Evolutionary conservation across 225 moss, liverwort and hornwort species (phyloP).

Genomic region (Physcomitrium patens): DNA sequence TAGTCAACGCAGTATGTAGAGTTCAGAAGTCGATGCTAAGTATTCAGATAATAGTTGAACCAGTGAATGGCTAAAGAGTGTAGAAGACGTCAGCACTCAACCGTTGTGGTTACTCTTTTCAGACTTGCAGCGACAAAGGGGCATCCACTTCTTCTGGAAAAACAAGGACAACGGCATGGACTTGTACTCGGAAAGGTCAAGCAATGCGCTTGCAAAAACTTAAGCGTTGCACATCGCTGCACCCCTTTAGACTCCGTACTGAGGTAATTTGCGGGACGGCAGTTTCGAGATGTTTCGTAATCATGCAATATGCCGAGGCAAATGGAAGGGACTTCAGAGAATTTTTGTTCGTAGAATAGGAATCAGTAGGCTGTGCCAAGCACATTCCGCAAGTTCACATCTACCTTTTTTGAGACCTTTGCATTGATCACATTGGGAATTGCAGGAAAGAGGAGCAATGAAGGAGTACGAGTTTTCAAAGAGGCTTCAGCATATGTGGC

Average conservation of each 20-base stretch:
- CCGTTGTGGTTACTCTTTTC: background rate
- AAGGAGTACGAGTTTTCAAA: constrained; percentile 72
- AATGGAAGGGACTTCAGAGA: background rate
- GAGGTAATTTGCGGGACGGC: constrained; percentile 50
- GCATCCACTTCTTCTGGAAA: constrained; percentile 45
- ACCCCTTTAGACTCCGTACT: constrained; percentile 82
- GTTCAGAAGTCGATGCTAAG: no score
- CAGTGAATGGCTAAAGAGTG: no score
- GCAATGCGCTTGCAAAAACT: constrained; percentile 35
- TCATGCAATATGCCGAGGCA: background rate
- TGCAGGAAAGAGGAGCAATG: constrained; percentile 87
- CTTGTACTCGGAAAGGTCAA: constrained; percentile 39
- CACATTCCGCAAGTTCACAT: no score
- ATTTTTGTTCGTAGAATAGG: no score
- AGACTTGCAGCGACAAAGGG: constrained; percentile 47
- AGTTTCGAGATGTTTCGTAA: background rate
- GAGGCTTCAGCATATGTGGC: constrained; percentile 72
- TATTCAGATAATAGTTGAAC: no score
- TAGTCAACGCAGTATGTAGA: no score
- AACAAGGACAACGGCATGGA: constrained; percentile 38
- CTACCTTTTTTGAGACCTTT: no score
- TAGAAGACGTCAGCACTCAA: background rate
- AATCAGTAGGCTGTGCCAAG: no score
- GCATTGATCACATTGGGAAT: background rate
- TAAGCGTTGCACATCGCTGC: constrained; percentile 62